Conservation (phyloP, 352 stramenopile genomes). For the Globisporangium uncinulatum region DNA sequence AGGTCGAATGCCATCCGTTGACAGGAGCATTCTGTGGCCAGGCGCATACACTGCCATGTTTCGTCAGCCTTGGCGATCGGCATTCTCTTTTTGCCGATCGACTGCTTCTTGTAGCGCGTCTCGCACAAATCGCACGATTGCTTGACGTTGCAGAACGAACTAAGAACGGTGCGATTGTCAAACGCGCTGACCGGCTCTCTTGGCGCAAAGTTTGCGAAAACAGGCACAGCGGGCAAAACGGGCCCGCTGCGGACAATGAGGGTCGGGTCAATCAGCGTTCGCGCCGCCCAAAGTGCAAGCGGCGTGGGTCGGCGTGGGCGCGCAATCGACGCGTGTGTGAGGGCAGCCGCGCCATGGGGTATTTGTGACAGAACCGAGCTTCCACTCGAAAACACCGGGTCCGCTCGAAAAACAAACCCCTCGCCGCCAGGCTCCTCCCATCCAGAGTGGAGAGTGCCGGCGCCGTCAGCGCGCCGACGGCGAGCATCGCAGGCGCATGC, state of each 20-base stretch:
- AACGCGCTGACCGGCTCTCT: not conserved
- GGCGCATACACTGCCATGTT: conserved; percentile 7
- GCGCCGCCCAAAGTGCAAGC: too few species aligned
- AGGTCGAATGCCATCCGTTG: not conserved
- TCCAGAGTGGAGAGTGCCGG: conserved; percentile 1
- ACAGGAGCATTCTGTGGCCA: conserved; percentile 15
- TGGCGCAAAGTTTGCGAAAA: conserved; percentile 3
- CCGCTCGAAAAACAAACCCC: too few species aligned
- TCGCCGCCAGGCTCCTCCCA: too few species aligned
- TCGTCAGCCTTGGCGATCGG: not conserved
- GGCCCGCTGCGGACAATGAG: not conserved
- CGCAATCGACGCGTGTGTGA: too few species aligned
- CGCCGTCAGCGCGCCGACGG: not conserved
- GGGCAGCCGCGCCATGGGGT: too few species aligned
- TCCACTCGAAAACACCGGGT: too few species aligned
- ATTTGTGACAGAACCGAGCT: too few species aligned
- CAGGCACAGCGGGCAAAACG: not conserved
- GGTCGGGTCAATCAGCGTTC: too few species aligned
- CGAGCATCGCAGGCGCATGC: conserved; percentile 3
- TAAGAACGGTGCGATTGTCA: not conserved
- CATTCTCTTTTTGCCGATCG: conserved; percentile 21
- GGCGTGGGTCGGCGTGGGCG: too few species aligned
- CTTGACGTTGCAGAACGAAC: conserved; percentile 8
- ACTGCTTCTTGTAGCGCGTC: conserved; percentile 14
- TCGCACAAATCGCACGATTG: conserved; percentile 15